A percentile compares a stretch with the other conserved stretches of the same genome.
phyloP scores from a whole-genome alignment of 768 basidiomycete genomes.

The Rhizopogon vulgaris region DNA sequence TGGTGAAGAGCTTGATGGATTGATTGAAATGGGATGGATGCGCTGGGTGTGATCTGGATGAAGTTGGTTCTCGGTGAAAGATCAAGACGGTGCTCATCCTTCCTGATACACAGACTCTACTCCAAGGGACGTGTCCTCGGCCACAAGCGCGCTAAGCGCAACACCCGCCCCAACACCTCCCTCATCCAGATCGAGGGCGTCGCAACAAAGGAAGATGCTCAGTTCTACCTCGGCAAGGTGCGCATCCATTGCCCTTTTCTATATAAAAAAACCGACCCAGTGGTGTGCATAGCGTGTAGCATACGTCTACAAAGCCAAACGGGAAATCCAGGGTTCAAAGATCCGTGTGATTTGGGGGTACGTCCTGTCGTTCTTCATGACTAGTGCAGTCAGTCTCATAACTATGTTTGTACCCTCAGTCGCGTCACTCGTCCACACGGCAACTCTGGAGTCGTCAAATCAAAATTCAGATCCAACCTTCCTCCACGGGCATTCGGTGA shows the following conservation, averaged over 20 bases:
- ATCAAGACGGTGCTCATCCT: background rate
- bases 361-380: constrained; percentile 21
- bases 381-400: background rate
- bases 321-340: constrained; percentile 90
- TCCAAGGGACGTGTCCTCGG: constrained; percentile 94
- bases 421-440: constrained; percentile 94
- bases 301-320: constrained; percentile 96
- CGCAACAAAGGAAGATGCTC: constrained; percentile 85
- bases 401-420: constrained; percentile 30
- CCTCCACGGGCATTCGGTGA: constrained; percentile 95
- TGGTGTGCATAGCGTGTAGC: constrained; percentile 69
- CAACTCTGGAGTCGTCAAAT: constrained; percentile 91
- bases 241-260: constrained; percentile 14
- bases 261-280: constrained; percentile 2
- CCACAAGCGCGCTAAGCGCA: constrained; percentile 98
- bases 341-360: constrained; percentile 98
- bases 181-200: constrained; percentile 98
- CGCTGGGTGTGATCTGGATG: constrained; percentile 7
- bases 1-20: background rate
- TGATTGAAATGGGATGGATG: constrained; percentile 11
- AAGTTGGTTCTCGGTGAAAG: constrained; percentile 2
- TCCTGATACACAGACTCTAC: constrained; percentile 64
- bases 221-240: constrained; percentile 99
- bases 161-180: constrained; percentile 92
- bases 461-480: constrained; percentile 94